Conservation (phyloP, 306 rosid species). For the apple (Malus domestica) region ASM211411v1 NC_041799.1:6318501-6319000, state of each 20-base stretch:
- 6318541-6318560: constrained; percentile 78
- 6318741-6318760: neutral
- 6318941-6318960: too few relatives aligned
- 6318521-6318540: constrained; percentile 83
- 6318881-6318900: too few relatives aligned
- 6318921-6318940: too few relatives aligned
- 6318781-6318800: neutral
- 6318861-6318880: too few relatives aligned
- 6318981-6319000: too few relatives aligned
- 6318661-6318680: neutral
- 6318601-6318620: constrained; percentile 57
- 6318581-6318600: constrained; percentile 66
- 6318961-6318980: too few relatives aligned
- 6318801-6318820: too few relatives aligned
- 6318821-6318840: too few relatives aligned
- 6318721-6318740: neutral
- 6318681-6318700: neutral
- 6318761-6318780: neutral
- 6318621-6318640: constrained; percentile 68
- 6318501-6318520: constrained; percentile 76
- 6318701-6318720: neutral
- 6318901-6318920: too few relatives aligned
- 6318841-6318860: too few relatives aligned
- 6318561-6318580: constrained; percentile 72
- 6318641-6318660: neutral